Conservation (phyloP, 2,329 filamentous ascomycete species). For the Venturia carpophila region DNA sequence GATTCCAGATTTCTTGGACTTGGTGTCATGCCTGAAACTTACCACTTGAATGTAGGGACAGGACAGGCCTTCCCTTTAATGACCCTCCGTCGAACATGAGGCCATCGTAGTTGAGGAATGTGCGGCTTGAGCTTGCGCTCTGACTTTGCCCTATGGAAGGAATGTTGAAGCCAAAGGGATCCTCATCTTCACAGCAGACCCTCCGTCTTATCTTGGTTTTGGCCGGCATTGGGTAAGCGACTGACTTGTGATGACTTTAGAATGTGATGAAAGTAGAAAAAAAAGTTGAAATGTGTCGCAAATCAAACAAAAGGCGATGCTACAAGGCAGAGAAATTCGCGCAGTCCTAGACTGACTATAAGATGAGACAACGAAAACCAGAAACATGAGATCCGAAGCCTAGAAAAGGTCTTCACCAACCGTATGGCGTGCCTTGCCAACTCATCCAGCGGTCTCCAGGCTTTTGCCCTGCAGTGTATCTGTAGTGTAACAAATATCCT, state of each 20-base stretch:
- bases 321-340: background rate
- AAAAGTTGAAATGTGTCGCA: background rate
- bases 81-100: background rate
- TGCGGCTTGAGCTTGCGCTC: background rate
- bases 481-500: background rate
- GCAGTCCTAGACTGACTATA: background rate
- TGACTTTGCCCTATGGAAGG: background rate
- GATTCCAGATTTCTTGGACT: background rate
- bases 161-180: background rate
- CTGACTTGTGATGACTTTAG: background rate
- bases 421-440: background rate
- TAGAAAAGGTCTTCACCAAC: slow-evolving; percentile 2
- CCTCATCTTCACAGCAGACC: background rate
- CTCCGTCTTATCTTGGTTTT: background rate
- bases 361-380: slow-evolving; percentile 1
- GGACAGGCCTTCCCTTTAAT: background rate
- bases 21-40: background rate
- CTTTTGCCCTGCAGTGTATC: background rate
- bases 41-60: background rate
- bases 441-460: slow-evolving; percentile 4
- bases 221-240: background rate
- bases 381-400: slow-evolving; percentile 2
- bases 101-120: slow-evolving; percentile 4
- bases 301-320: background rate
- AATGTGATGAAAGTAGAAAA: background rate